phyloP scores from a whole-genome alignment of 202 grass and related monocot genomes.

The Schoenoplectus triqueter region DNA sequence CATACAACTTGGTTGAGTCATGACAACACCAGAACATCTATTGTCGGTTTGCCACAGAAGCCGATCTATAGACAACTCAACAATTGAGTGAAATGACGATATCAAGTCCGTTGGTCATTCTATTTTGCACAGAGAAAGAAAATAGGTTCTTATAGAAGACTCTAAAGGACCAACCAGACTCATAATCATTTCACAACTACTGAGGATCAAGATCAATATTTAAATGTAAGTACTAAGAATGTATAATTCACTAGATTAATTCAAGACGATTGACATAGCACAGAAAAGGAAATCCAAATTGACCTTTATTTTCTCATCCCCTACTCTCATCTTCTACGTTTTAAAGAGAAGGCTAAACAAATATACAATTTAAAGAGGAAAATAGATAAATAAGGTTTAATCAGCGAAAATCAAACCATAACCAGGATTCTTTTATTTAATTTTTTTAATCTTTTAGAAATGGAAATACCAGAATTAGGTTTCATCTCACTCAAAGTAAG shows the following conservation, averaged over 20 bases:
- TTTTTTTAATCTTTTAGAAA: not conserved
- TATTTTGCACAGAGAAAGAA: not conserved
- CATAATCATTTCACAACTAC: not conserved
- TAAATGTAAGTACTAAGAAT: not conserved
- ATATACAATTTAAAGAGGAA: not conserved
- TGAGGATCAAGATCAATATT: not conserved
- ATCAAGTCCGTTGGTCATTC: not conserved
- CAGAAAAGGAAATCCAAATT: no score
- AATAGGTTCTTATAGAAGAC: not conserved
- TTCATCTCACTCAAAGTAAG: conserved; percentile 19
- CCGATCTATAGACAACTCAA: not conserved
- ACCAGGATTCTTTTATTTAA: not conserved
- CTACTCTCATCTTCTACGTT: not conserved
- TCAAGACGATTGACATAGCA: not conserved
- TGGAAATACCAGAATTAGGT: not conserved
- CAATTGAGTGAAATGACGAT: not conserved
- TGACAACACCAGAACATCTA: not conserved
- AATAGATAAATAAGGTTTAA: not conserved
- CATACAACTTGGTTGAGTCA: not conserved
- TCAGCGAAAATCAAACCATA: not conserved
- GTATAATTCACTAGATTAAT: conserved; percentile 3
- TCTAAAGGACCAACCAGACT: not conserved
- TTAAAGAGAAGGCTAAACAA: no score
- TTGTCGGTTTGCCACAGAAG: not conserved
- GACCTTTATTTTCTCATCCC: not conserved